phyloP scores from a whole-genome alignment of 495 filamentous ascomycete genomes.

The Lepidopterella palustris region DNA sequence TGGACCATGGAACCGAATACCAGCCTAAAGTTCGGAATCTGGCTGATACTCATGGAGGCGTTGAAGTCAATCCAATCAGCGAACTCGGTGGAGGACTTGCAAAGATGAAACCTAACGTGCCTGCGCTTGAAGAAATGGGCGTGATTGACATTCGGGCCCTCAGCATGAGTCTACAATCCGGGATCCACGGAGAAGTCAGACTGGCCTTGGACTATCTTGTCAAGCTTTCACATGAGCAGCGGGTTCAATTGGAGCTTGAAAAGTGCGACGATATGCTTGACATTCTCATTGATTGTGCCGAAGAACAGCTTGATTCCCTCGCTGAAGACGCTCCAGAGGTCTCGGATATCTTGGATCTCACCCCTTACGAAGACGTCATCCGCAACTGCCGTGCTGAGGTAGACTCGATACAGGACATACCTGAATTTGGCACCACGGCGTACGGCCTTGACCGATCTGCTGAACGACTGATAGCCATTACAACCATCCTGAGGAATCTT shows the following conservation, averaged over 20 bases:
- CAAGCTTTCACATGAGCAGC: constrained; percentile 59
- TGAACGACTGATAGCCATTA: constrained; percentile 82
- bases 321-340: constrained; percentile 74
- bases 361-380: constrained; percentile 80
- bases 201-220: constrained; percentile 80
- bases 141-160: constrained; percentile 87
- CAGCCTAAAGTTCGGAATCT: constrained; percentile 13
- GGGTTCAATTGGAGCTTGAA: constrained; percentile 56
- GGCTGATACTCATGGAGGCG: constrained; percentile 20
- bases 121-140: constrained; percentile 70
- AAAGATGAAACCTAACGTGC: constrained; percentile 61
- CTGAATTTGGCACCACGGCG: constrained; percentile 65
- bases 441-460: constrained; percentile 82
- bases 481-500: constrained; percentile 86
- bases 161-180: constrained; percentile 85
- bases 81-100: constrained; percentile 20
- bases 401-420: constrained; percentile 59
- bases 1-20: constrained; percentile 27
- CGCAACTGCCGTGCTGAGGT: constrained; percentile 68
- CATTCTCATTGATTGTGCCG: constrained; percentile 79
- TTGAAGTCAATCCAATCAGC: constrained; percentile 14
- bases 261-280: constrained; percentile 86
- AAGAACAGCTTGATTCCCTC: constrained; percentile 74
- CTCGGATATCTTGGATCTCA: constrained; percentile 72
- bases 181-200: constrained; percentile 79